Percentiles rank a stretch among this genome's conserved stretches.
Conservation (phyloP, 352 stramenopile genomes). For the Phytophthora sp. region DNA sequence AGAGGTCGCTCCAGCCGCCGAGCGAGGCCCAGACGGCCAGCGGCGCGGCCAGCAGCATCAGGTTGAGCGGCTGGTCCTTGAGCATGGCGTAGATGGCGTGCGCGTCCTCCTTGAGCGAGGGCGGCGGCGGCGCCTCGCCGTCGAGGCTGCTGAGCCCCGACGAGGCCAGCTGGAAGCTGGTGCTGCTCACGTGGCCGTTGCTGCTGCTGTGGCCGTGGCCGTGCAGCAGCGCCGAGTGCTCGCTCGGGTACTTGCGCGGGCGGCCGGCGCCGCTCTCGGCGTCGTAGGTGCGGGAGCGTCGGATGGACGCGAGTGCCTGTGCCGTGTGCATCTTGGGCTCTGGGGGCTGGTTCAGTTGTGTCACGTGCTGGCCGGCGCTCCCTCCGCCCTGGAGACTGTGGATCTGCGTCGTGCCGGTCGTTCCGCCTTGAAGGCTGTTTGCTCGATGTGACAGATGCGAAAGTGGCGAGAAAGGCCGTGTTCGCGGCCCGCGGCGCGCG, state of each 20-base stretch:
- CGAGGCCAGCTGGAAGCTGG: slow-evolving; percentile 7
- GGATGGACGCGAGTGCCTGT: slow-evolving; percentile 63
- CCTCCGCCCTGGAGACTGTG: slow-evolving; percentile 5
- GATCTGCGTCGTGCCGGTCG: slow-evolving; percentile 8
- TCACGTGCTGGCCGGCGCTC: slow-evolving; percentile 6
- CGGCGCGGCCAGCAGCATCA: slow-evolving; percentile 65
- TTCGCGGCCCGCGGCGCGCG: too few species aligned
- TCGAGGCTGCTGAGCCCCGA: slow-evolving; percentile 7
- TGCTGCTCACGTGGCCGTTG: slow-evolving; percentile 20
- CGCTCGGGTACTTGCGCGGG: slow-evolving; percentile 31
- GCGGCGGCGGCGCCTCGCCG: slow-evolving; percentile 2
- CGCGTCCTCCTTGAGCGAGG: slow-evolving; percentile 41
- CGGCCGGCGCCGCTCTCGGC: slow-evolving; percentile 16
- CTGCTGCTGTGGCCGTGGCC: slow-evolving; percentile 23
- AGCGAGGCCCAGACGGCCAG: slow-evolving; percentile 76
- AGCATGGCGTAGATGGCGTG: slow-evolving; percentile 52
- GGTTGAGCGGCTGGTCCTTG: slow-evolving; percentile 64
- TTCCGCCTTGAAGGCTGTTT: slow-evolving; percentile 23
- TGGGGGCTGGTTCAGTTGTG: slow-evolving; percentile 30
- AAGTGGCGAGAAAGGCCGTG: too few species aligned
- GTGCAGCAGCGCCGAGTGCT: slow-evolving; percentile 47
- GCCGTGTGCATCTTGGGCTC: slow-evolving; percentile 60
- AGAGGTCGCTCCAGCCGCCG: slow-evolving; percentile 67
- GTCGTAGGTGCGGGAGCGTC: slow-evolving; percentile 56
- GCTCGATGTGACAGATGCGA: slow-evolving; percentile 18